Evolutionary conservation across 768 basidiomycete genomes (phyloP), one percentile per base, ranked within the genome.

Genomic region (Omphalotus guepiniiformis): DNA sequence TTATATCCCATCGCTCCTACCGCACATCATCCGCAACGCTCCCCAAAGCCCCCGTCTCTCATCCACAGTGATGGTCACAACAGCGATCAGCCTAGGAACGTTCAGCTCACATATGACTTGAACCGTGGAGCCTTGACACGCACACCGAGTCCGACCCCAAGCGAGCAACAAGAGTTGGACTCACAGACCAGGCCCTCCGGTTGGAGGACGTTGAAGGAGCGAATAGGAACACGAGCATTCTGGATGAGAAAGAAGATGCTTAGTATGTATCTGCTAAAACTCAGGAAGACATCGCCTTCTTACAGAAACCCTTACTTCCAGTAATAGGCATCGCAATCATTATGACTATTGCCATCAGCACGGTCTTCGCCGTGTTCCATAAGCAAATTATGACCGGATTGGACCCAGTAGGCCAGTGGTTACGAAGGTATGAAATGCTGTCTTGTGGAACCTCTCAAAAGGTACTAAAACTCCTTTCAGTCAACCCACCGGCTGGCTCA

Each of bases 321-420:
- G 55, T 56, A 13, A 55, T 52, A 39, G 66, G 61, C 26, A 53
- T 67, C 2, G 53, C 63, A 9, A 47, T 55, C 3, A 39, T 64
- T 16, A 19, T 78, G 30, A 23, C 67, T 40, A 28, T 67, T 38
- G 60, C 62, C 40, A 12, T 73, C 1, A 56, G 61, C 9, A 51
- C 60, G 3, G 64, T 78, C 38, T 63, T 75, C 45, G 57, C 65
- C 11, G 53, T 75, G 5, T 72, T 73, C 42, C 68, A 76, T 52
- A 63, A 68, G 32, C 59, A 74, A 57, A 80, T 83, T 51, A 70
- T 82, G 23, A 42, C 65, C 4, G 73, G 69, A 66, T 64, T 82
- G 22, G 66, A 60, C 29, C 79, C 79, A 1, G 63, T 63, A 3
- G 75, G 78, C 0, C 62, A 72, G 36, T 72, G 69, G 71, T 66